Evolutionary conservation across 2,329 filamentous ascomycete genomes (phyloP).

Genomic region (Scedosporium dehoogii): DNA sequence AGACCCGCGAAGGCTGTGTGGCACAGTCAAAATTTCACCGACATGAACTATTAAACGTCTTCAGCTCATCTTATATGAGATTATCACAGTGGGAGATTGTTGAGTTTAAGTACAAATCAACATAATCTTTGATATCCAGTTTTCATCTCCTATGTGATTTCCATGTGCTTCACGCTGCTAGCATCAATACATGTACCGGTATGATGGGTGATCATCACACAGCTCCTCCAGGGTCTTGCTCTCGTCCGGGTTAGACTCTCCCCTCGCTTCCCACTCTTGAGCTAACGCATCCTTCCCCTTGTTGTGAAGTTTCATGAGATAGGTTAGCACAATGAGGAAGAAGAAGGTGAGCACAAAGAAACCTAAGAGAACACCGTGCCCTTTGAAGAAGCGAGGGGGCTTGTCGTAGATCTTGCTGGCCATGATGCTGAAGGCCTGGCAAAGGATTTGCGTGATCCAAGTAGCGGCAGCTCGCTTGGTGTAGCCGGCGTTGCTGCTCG

Average conservation of each 20-base stretch:
- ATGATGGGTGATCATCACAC: neutral
- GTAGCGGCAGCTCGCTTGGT: neutral
- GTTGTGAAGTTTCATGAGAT: neutral
- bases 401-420: neutral
- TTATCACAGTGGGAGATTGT: too few species aligned
- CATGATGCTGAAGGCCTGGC: neutral
- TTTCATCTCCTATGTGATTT: too few species aligned
- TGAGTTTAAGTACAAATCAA: too few species aligned
- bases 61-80: too few species aligned
- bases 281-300: neutral
- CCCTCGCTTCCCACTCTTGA: neutral
- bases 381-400: neutral
- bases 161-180: too few species aligned
- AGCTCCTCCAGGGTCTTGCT: neutral
- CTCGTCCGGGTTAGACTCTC: neutral
- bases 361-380: neutral
- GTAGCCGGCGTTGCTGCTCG: neutral
- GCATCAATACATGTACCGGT: neutral
- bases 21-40: too few species aligned
- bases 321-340: neutral
- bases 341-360: neutral
- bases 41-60: too few species aligned
- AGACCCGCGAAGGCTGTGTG: too few species aligned
- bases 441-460: neutral
- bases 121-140: too few species aligned